These are phyloP conservation scores for Fusarium sp. DNA, from an alignment of 2,329 filamentous ascomycete species.

Conservation along the genomic window DNA sequence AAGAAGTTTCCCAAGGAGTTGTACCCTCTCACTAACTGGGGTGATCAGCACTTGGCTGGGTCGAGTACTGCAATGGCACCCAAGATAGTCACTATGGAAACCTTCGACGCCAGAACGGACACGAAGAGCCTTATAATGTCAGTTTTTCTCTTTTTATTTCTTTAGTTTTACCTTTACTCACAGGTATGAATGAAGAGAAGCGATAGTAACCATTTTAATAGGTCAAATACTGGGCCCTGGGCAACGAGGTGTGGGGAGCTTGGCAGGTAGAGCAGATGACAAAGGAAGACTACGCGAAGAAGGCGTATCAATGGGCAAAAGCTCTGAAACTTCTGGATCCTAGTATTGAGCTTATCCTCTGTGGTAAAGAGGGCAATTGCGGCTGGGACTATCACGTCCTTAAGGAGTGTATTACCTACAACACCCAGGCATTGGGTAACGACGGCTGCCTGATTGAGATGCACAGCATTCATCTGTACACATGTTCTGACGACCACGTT, in stretches of 20 bases:
- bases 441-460: constrained; percentile 74
- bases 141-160: accelerated
- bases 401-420: constrained; percentile 72
- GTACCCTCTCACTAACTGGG: too few species aligned
- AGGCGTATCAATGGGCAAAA: constrained; percentile 80
- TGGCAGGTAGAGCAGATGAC: constrained; percentile 79
- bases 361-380: constrained; percentile 79
- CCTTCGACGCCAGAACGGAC: constrained; percentile 81
- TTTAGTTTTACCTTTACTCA: too few species aligned
- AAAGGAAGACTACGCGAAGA: constrained; percentile 78
- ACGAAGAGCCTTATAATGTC: constrained; percentile 79
- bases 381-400: constrained; percentile 83
- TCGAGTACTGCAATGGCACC: constrained; percentile 89
- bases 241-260: constrained; percentile 81
- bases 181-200: too few species aligned
- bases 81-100: constrained; percentile 86
- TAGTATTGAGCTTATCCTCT: constrained; percentile 77
- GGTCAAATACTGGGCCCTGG: constrained; percentile 88
- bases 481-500: constrained; percentile 64
- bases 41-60: constrained; percentile 74
- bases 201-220: constrained; percentile 18
- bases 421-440: constrained; percentile 54
- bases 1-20: too few species aligned
- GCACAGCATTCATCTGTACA: constrained; percentile 88
- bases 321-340: constrained; percentile 81